Conservation (phyloP, 2,329 filamentous ascomycete species). For the Chaetomiaceae sp. region DNA sequence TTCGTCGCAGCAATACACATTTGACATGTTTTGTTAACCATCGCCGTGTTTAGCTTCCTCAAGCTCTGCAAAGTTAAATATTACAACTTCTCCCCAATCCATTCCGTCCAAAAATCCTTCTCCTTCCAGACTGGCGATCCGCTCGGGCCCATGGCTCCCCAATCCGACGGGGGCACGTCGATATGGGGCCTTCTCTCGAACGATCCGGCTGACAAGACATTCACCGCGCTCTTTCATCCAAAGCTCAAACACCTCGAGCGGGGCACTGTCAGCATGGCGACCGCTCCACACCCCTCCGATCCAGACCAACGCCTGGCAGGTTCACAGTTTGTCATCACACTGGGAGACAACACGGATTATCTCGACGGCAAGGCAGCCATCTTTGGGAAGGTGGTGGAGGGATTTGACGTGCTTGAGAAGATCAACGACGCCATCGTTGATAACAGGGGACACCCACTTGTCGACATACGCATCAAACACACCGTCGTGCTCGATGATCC, state of each 20-base stretch:
- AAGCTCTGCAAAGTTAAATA: conserved; percentile 99
- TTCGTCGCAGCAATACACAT: too few species aligned
- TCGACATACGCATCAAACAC: conserved; percentile 92
- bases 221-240: conserved; percentile 76
- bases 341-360: conserved; percentile 84
- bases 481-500: conserved; percentile 90
- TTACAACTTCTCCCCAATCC: conserved; percentile 93
- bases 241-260: conserved; percentile 85
- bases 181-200: conserved; percentile 82
- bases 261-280: conserved; percentile 98
- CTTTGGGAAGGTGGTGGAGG: conserved; percentile 93
- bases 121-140: conserved; percentile 96
- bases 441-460: conserved; percentile 77
- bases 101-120: conserved; percentile 90
- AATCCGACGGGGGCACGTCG: conserved; percentile 87
- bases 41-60: conserved; percentile 68
- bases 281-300: conserved; percentile 68
- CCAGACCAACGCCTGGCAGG: conserved; percentile 77
- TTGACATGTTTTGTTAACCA: too few species aligned
- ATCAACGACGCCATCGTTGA: conserved; percentile 89
- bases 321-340: conserved; percentile 90
- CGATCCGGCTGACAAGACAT: conserved; percentile 65
- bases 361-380: conserved; percentile 91
- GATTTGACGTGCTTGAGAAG: conserved; percentile 89
- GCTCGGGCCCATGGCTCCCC: conserved; percentile 74